These are phyloP conservation scores for Phytophthora palmivora DNA, from an alignment of 352 stramenopile species.

Conservation along the genomic window DNA sequence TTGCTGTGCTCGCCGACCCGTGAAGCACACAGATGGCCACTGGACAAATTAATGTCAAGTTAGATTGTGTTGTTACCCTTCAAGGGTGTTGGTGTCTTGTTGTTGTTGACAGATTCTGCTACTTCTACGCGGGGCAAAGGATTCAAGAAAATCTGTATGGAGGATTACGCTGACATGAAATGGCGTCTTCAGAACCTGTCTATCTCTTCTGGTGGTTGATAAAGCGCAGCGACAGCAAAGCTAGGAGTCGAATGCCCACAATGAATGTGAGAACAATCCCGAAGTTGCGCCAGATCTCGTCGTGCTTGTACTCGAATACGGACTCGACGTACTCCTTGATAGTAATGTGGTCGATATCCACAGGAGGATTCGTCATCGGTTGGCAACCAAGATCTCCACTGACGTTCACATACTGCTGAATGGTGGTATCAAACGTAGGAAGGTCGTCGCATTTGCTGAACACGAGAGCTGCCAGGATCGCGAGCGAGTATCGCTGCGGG, in stretches of 20 bases:
- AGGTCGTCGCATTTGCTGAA: constrained; percentile 55
- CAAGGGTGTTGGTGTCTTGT: not conserved
- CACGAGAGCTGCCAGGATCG: constrained; percentile 43
- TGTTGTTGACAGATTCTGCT: not conserved
- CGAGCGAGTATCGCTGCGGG: constrained; percentile 46
- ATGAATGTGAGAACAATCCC: constrained; percentile 55
- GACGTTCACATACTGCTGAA: constrained; percentile 40
- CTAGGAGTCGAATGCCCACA: constrained; percentile 52
- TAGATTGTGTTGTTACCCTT: constrained; percentile 6
- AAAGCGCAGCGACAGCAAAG: constrained; percentile 57
- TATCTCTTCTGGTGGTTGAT: constrained; percentile 67
- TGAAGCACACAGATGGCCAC: constrained; percentile 12
- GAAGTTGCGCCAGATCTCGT: constrained; percentile 60
- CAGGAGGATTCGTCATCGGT: constrained; percentile 39
- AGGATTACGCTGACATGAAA: constrained; percentile 3
- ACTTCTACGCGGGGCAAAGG: not conserved
- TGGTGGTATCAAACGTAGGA: constrained; percentile 33
- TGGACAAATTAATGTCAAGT: constrained; percentile 3
- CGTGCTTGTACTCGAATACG: constrained; percentile 62
- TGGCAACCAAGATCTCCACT: constrained; percentile 48
- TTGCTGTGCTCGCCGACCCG: constrained; percentile 67
- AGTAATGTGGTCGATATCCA: constrained; percentile 42
- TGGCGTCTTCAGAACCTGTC: not conserved
- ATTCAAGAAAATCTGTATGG: constrained; percentile 4
- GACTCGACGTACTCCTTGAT: constrained; percentile 65